phyloP scores from a whole-genome alignment of 306 rosid genomes.

The Trifolium dubium region DNA sequence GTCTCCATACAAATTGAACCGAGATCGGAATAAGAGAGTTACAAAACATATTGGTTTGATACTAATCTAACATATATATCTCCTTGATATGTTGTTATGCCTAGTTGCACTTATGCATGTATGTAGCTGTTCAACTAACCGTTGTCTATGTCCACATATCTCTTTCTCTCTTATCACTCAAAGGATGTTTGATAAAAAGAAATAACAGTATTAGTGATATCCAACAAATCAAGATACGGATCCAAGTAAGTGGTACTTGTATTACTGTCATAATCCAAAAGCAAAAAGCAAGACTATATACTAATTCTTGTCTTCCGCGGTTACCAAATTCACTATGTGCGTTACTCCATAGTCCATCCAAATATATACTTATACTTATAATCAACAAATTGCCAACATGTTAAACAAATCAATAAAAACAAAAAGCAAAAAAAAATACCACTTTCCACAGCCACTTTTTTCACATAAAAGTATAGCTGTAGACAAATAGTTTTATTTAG shows the following conservation, averaged over 20 bases:
- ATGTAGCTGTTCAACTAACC: background rate
- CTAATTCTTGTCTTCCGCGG: background rate
- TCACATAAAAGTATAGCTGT: constrained; percentile 8
- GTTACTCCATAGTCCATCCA: background rate
- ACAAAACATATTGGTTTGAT: too few relatives aligned
- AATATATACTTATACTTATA: background rate
- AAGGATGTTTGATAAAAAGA: background rate
- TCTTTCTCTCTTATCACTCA: background rate
- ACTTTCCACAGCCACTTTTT: constrained; percentile 32
- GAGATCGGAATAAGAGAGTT: too few relatives aligned
- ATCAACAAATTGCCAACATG: background rate
- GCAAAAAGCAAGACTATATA: background rate
- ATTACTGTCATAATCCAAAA: background rate
- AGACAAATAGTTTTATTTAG: constrained; percentile 2
- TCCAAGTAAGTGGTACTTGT: background rate
- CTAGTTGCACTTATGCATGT: background rate
- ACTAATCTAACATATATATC: too few relatives aligned
- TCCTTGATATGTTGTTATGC: too few relatives aligned
- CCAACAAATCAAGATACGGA: constrained; percentile 13
- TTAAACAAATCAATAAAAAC: background rate
- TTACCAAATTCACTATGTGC: background rate
- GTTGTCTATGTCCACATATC: background rate
- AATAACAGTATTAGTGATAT: background rate
- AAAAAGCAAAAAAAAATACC: constrained; percentile 15
- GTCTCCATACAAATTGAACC: too few relatives aligned